These are phyloP conservation scores for Viola odorata DNA, from an alignment of 345 rosid species.

Conservation along the genomic window DNA sequence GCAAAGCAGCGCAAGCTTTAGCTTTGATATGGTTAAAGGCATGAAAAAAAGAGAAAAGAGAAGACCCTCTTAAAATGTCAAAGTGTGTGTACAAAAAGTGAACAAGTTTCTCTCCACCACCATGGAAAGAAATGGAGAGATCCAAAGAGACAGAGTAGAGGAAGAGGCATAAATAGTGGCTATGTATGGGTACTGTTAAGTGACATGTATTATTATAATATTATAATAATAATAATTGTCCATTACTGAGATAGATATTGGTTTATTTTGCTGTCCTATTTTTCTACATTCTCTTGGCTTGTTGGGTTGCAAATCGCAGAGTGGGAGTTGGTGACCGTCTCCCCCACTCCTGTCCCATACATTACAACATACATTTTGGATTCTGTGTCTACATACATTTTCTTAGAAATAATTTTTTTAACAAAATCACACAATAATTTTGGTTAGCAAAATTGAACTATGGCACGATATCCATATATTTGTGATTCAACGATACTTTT, in stretches of 20 bases:
- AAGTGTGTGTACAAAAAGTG: slow-evolving; percentile 15
- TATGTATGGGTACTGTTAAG: slow-evolving; percentile 6
- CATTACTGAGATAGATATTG: neutral
- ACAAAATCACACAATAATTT: too few species aligned
- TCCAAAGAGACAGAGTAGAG: slow-evolving; percentile 11
- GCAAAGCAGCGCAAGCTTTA: too few species aligned
- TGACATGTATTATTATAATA: slow-evolving; percentile 3
- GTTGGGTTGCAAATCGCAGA: slow-evolving; percentile 35
- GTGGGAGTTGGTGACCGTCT: slow-evolving; percentile 77
- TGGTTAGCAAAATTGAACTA: too few species aligned
- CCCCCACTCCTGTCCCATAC: slow-evolving; percentile 32
- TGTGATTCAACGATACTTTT: too few species aligned
- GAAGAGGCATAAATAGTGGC: slow-evolving; percentile 12
- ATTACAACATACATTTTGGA: too few species aligned
- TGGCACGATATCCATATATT: too few species aligned
- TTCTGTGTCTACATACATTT: too few species aligned
- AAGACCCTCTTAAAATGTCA: slow-evolving; percentile 21
- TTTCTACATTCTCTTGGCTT: slow-evolving; percentile 39
- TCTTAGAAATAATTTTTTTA: too few species aligned
- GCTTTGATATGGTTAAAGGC: too few species aligned
- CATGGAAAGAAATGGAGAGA: neutral
- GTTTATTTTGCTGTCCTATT: slow-evolving; percentile 5
- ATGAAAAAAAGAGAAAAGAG: neutral
- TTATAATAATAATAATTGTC: neutral
- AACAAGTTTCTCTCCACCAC: slow-evolving; percentile 21